Evolutionary conservation across 2,329 filamentous ascomycete genomes (phyloP).

Genomic region (Penicillium decumbens): DNA sequence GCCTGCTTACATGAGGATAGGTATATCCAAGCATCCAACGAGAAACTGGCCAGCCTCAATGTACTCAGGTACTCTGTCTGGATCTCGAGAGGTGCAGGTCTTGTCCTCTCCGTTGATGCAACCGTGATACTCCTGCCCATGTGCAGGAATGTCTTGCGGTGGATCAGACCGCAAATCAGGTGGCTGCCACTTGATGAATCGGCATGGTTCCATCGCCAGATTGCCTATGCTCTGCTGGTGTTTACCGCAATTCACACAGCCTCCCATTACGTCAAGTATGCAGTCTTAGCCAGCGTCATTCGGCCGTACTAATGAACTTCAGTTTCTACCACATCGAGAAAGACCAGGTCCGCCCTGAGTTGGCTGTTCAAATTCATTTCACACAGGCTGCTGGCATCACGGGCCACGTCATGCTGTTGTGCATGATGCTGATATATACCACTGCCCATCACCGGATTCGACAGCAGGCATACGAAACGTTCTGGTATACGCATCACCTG

Average conservation of each 20-base stretch:
- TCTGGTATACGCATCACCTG: slow-evolving; percentile 99
- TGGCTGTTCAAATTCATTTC: slow-evolving; percentile 88
- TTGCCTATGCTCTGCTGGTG: slow-evolving; percentile 81
- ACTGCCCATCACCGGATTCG: slow-evolving; percentile 89
- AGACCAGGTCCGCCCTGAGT: slow-evolving; percentile 71
- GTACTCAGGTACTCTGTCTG: slow-evolving; percentile 82
- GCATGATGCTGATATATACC: slow-evolving; percentile 98
- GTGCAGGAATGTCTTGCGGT: slow-evolving; percentile 83
- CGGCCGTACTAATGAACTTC: slow-evolving; percentile 21
- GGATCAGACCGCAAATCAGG: slow-evolving; percentile 76
- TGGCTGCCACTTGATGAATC: slow-evolving; percentile 95
- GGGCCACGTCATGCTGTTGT: slow-evolving; percentile 96
- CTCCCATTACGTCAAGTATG: slow-evolving; percentile 88
- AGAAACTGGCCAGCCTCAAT: slow-evolving; percentile 71
- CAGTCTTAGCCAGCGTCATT: background rate
- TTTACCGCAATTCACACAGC: slow-evolving; percentile 73
- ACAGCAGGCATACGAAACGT: slow-evolving; percentile 95
- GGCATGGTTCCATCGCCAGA: slow-evolving; percentile 92
- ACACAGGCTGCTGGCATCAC: slow-evolving; percentile 84
- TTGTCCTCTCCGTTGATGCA: slow-evolving; percentile 77
- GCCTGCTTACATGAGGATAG: slow-evolving; percentile 46
- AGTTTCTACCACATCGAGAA: slow-evolving; percentile 95
- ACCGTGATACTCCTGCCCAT: slow-evolving; percentile 89
- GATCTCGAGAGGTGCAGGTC: slow-evolving; percentile 88
- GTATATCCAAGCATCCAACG: slow-evolving; percentile 70